These are phyloP conservation scores for Candida alai DNA, from an alignment of 805 yeast species.

Conservation along the genomic window DNA sequence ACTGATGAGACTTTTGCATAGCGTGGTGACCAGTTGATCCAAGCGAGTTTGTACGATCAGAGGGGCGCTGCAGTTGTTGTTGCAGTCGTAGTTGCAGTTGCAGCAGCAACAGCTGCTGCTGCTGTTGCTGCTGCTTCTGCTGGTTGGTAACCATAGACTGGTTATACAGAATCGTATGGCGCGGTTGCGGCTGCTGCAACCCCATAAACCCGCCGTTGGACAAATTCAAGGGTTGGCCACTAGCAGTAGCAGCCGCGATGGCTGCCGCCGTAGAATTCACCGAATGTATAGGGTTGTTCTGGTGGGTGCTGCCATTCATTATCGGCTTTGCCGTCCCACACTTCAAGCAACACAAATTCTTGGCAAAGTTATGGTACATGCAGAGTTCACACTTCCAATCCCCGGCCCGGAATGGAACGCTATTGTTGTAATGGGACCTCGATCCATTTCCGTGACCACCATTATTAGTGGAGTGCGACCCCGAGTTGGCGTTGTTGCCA, in stretches of 20 bases:
- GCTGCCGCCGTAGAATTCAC: conserved; percentile 44
- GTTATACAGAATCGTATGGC: conserved; percentile 7
- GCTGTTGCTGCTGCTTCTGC: conserved; percentile 14
- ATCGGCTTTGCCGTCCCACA: conserved; percentile 72
- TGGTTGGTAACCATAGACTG: conserved; percentile 9
- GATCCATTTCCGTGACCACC: conserved; percentile 13
- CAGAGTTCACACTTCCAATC: conserved; percentile 94
- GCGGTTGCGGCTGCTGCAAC: conserved; percentile 29
- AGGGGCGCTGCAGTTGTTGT: conserved; percentile 13
- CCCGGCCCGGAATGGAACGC: conserved; percentile 94
- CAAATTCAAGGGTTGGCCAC: conserved; percentile 42
- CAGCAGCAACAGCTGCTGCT: conserved; percentile 12
- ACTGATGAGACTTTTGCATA: conserved; percentile 2
- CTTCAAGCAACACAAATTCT: conserved; percentile 79
- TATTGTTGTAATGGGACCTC: conserved; percentile 22
- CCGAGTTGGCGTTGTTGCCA: conserved; percentile 9
- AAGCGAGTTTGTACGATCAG: conserved; percentile 4
- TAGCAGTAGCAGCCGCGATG: conserved; percentile 45
- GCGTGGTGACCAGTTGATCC: conserved; percentile 1
- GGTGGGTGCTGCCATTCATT: conserved; percentile 12
- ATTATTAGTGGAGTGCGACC: conserved; percentile 2
- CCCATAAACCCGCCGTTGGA: conserved; percentile 26
- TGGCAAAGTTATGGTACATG: conserved; percentile 88
- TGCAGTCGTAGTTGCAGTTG: conserved; percentile 12
- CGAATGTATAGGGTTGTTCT: conserved; percentile 20